Base-by-base conservation (phyloP, 2,329 filamentous ascomycete species). In the Coniochaeta hoffmannii region DNA sequence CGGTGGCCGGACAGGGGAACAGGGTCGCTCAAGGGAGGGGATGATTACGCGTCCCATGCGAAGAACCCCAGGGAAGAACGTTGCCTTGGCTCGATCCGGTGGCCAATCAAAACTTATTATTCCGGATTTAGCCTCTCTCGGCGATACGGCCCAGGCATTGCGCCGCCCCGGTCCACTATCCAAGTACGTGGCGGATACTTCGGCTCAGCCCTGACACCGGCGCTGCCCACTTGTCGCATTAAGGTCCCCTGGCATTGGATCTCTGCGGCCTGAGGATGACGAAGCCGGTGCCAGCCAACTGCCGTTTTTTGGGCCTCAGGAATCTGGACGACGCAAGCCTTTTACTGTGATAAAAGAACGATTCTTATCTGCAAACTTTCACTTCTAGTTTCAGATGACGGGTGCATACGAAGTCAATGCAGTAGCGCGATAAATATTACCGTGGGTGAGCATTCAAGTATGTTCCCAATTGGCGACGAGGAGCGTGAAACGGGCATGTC, bases 191-290 rank as follows among this genome's bases (percentile, higher is more conserved):
- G n/a, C 5, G 15, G 15, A 12, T 46, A 46, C 41, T 46, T 46
- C 22, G 34, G 35, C 44, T 34, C 53, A 53, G 56, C 53, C 53
- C 34, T 5, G 41, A 30, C 46, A 22, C 31, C 7, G 30, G 28
- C 12, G 22, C 26, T 19, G 11, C 31, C 57, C 34, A 22, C 44
- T 50, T 51, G 52, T 54, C 26, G 15, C 26, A 28, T 17, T 30
- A 10, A 53, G 24, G 56, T 56, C 54, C 44, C 53, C n/a, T 35
- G 15, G 12, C 12, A 6, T 46, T 53, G 30, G 15, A 32, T 24
- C 50, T 49, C 61, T 61, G 61, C 63, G 62, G 62, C 60, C 63
- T 63, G 58, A 62, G 63, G 63, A 59, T 65, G 62, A 65, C 63
- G 63, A 65, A 56, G 56, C 56, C 41, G 15, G 4, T 28, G 24